phyloP scores from a whole-genome alignment of 73 alveolate species.

The Tetrahymena borealis region DNA sequence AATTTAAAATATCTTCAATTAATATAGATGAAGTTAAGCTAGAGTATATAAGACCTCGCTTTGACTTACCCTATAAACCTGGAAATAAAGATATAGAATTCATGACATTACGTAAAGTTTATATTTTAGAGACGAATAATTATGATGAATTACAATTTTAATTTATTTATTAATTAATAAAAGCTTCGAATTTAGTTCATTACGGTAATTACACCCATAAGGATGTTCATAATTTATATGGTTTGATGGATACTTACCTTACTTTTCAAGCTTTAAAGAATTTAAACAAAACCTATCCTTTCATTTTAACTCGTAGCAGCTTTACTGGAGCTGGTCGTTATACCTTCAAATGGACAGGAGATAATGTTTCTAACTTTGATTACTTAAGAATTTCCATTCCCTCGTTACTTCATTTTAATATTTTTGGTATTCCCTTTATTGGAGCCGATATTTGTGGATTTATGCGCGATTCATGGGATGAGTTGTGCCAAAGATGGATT shows the following conservation, averaged over 20 bases:
- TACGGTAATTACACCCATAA: constrained; percentile 56
- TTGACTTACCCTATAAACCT: not conserved
- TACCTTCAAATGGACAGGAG: constrained; percentile 90
- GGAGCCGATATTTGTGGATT: constrained; percentile 99
- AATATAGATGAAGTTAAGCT: not conserved
- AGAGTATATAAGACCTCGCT: not conserved
- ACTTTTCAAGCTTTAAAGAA: constrained; percentile 62
- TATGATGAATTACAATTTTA: not conserved
- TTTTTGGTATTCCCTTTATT: constrained; percentile 90
- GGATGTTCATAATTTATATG: constrained; percentile 78
- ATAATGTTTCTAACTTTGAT: constrained; percentile 67
- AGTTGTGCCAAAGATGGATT: constrained; percentile 80
- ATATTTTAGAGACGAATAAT: no score
- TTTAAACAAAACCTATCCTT: constrained; percentile 35
- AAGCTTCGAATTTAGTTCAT: constrained; percentile 57
- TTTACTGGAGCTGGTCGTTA: constrained; percentile 82
- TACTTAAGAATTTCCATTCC: constrained; percentile 80
- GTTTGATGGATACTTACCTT: constrained; percentile 66
- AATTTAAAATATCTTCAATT: not conserved
- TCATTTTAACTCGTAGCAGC: constrained; percentile 79
- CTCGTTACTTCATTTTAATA: constrained; percentile 83
- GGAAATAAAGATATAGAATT: not conserved
- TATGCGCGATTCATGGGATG: constrained; percentile 47
- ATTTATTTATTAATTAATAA: not conserved
- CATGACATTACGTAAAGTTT: not conserved